Conservation (phyloP, 208 protist genomes). For the Tritrichomonas musculus region DNA sequence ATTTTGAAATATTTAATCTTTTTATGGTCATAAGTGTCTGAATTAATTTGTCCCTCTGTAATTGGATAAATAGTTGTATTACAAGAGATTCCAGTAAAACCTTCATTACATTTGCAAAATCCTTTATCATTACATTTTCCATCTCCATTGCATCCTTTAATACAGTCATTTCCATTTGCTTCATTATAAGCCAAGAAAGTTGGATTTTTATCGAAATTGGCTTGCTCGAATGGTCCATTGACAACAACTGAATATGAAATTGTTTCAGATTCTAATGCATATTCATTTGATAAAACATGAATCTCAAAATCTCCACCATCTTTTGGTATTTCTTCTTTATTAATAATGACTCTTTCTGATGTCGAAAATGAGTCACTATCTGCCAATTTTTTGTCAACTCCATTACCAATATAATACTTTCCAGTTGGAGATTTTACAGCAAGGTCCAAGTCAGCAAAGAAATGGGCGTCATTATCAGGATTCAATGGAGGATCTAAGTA, state of each 20-base stretch:
- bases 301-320: slow-evolving; percentile 2
- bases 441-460: background rate
- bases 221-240: background rate
- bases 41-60: too few relatives aligned
- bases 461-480: background rate
- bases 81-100: background rate
- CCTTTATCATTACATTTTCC: background rate
- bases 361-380: background rate
- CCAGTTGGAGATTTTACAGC: background rate
- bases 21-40: too few relatives aligned
- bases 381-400: background rate
- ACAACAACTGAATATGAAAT: background rate
- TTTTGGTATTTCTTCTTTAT: background rate
- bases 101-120: background rate
- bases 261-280: background rate
- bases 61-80: too few relatives aligned
- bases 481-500: background rate
- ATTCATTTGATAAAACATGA: background rate
- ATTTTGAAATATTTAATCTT: too few relatives aligned
- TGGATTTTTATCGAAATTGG: background rate
- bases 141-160: background rate
- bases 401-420: background rate
- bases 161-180: background rate
- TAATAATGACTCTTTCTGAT: background rate
- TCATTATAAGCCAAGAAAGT: background rate